Percentiles rank a stretch among this genome's conserved stretches.
phyloP scores from a whole-genome alignment of 2,329 filamentous ascomycete genomes.

The Scedosporium apiospermum region DNA sequence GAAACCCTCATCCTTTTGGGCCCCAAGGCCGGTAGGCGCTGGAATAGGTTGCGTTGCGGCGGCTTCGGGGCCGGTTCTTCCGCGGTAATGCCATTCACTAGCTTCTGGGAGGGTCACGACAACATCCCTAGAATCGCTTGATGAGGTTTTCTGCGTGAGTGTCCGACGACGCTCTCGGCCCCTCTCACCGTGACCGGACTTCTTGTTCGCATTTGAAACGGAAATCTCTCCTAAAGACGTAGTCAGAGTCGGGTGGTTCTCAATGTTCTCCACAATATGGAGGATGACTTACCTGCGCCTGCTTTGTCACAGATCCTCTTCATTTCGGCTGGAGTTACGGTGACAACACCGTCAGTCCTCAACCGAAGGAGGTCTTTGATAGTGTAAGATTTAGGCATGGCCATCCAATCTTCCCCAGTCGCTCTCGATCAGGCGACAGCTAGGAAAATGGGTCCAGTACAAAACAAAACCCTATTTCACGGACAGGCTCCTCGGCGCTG shows the following conservation, averaged over 20 bases:
- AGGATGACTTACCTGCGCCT: slow-evolving; percentile 8
- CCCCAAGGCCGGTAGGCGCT: slow-evolving; percentile 40
- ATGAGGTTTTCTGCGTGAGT: neutral
- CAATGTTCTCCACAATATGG: no score
- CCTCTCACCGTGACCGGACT: neutral
- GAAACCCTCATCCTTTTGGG: slow-evolving; percentile 56
- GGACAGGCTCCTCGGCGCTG: no score
- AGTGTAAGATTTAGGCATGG: slow-evolving; percentile 7
- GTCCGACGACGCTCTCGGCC: neutral
- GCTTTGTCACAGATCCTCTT: slow-evolving; percentile 9
- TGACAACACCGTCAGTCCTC: slow-evolving; percentile 5
- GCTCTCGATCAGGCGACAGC: no score
- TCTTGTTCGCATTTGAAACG: neutral
- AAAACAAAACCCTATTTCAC: no score
- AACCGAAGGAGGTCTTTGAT: slow-evolving; percentile 9
- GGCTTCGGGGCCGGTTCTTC: slow-evolving; percentile 34
- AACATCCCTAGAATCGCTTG: slow-evolving; percentile 5
- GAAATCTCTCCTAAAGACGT: neutral
- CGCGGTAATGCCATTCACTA: slow-evolving; percentile 34
- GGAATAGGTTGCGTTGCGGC: slow-evolving; percentile 35
- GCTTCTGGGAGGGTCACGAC: slow-evolving; percentile 2
- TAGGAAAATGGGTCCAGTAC: no score
- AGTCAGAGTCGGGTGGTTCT: neutral
- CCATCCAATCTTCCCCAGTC: neutral
- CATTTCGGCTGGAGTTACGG: slow-evolving; percentile 7